phyloP scores from a whole-genome alignment of 2,329 filamentous ascomycete species.

The Monosporascus sp. region DNA sequence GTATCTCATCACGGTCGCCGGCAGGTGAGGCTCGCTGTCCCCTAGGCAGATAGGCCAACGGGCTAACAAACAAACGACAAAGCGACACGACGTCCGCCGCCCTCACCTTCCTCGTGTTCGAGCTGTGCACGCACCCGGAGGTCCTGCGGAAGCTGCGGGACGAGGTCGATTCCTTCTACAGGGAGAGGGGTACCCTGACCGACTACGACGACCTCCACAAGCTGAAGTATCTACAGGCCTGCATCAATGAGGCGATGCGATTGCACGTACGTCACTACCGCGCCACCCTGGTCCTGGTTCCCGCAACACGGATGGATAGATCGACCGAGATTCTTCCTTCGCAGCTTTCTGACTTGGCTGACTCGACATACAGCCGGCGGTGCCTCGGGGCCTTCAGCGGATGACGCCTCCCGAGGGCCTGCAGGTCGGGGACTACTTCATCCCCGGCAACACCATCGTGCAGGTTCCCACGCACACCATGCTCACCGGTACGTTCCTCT shows the following conservation, averaged over 20 bases:
- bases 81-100: slow-evolving; percentile 14
- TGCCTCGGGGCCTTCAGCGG: slow-evolving; percentile 29
- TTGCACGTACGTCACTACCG: slow-evolving; percentile 16
- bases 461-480: slow-evolving; percentile 24
- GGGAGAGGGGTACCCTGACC: background rate
- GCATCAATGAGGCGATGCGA: slow-evolving; percentile 36
- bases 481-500: slow-evolving; percentile 11
- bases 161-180: slow-evolving; percentile 5
- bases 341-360: too few species aligned
- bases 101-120: slow-evolving; percentile 11
- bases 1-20: slow-evolving; percentile 26
- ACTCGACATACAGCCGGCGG: slow-evolving; percentile 20
- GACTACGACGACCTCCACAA: slow-evolving; percentile 2
- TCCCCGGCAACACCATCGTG: slow-evolving; percentile 33
- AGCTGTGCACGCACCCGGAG: slow-evolving; percentile 7
- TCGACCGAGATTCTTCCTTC: too few species aligned
- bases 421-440: slow-evolving; percentile 24
- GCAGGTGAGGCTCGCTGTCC: slow-evolving; percentile 18
- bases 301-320: too few species aligned
- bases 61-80: background rate
- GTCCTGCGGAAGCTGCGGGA: slow-evolving; percentile 1
- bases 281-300: too few species aligned
- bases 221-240: slow-evolving; percentile 28
- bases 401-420: slow-evolving; percentile 34
- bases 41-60: background rate